Conservation (phyloP, 2,329 filamentous ascomycete genomes). For the Phaeoacremonium minimum region DNA sequence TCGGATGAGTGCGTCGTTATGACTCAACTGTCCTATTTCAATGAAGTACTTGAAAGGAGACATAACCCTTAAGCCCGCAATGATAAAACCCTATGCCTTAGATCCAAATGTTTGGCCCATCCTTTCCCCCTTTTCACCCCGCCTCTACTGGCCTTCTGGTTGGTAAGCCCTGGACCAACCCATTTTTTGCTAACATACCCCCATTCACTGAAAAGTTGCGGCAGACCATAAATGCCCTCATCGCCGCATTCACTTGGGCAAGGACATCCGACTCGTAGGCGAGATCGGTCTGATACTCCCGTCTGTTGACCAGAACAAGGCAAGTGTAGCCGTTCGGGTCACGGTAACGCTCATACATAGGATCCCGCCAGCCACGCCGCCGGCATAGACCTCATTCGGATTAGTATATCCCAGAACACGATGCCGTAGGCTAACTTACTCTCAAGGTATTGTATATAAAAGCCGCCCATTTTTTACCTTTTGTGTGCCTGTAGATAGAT, state of each 20-base stretch:
- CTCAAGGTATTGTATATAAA: slow-evolving; percentile 70
- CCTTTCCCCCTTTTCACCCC: too few species aligned
- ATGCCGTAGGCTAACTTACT: slow-evolving; percentile 54
- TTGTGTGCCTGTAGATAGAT: too few species aligned
- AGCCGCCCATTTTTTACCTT: slow-evolving; percentile 59
- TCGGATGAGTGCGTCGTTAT: too few species aligned
- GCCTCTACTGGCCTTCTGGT: too few species aligned
- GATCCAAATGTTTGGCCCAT: too few species aligned
- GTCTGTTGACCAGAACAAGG: slow-evolving; percentile 90
- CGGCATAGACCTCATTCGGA: slow-evolving; percentile 74
- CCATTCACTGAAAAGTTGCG: slow-evolving; percentile 96
- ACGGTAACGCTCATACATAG: slow-evolving; percentile 78
- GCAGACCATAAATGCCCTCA: slow-evolving; percentile 96
- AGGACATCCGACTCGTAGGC: slow-evolving; percentile 77
- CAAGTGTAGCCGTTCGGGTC: slow-evolving; percentile 76
- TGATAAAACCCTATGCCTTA: too few species aligned
- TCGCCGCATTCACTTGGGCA: slow-evolving; percentile 89
- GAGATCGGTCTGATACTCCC: slow-evolving; percentile 90
- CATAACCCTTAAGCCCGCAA: too few species aligned
- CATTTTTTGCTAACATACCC: slow-evolving; percentile 75
- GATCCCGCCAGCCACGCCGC: slow-evolving; percentile 89
- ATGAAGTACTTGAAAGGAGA: too few species aligned
- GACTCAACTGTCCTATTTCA: too few species aligned
- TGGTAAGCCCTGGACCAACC: slow-evolving; percentile 63
- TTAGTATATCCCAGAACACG: slow-evolving; percentile 5